Percentiles rank a stretch among this genome's conserved stretches.
phyloP scores from a whole-genome alignment of 2,329 filamentous ascomycete species.

The Pleurostoma richardsiae region DNA sequence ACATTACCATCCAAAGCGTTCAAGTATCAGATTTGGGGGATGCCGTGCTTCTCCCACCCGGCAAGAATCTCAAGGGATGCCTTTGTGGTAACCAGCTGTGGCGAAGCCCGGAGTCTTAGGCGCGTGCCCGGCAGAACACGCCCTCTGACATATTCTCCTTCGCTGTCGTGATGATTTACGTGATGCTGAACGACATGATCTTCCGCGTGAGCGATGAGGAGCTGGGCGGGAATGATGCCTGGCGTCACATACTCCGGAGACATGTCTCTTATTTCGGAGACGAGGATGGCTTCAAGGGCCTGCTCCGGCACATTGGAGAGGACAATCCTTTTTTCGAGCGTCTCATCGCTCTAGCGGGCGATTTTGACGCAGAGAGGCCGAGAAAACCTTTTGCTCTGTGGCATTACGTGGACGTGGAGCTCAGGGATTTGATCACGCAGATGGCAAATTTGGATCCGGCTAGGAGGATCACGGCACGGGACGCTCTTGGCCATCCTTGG shows the following conservation, averaged over 20 bases:
- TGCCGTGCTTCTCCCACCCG: conserved; percentile 16
- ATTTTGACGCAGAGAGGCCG: conserved; percentile 5
- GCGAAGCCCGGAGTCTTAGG: conserved; percentile 28
- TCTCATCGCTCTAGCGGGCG: conserved; percentile 2
- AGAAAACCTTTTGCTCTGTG: conserved; percentile 7
- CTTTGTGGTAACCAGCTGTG: conserved; percentile 24
- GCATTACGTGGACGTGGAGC: conserved; percentile 2
- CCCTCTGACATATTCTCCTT: conserved; percentile 28
- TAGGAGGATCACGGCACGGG: conserved; percentile 8
- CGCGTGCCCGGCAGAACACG: conserved; percentile 19
- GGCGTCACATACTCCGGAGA: conserved; percentile 13
- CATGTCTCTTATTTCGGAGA: conserved; percentile 12
- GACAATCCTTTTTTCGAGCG: conserved; percentile 3
- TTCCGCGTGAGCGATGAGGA: conserved; percentile 17
- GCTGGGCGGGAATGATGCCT: conserved; percentile 13
- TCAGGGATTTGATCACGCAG: conserved; percentile 7
- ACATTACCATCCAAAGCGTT: conserved; percentile 14
- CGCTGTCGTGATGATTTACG: conserved; percentile 24
- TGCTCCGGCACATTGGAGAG: conserved; percentile 7
- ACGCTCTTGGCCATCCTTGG: conserved; percentile 8
- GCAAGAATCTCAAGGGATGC: conserved; percentile 13
- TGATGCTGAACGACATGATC: conserved; percentile 20
- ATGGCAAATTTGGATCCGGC: conserved; percentile 10
- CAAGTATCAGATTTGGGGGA: conserved; percentile 25
- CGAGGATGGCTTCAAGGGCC: conserved; percentile 1